A percentile compares a stretch with the other conserved stretches of the same genome.
Conservation (phyloP, 371 early-diverging fungal species). For the Apophysomyces ossiformis region DNA sequence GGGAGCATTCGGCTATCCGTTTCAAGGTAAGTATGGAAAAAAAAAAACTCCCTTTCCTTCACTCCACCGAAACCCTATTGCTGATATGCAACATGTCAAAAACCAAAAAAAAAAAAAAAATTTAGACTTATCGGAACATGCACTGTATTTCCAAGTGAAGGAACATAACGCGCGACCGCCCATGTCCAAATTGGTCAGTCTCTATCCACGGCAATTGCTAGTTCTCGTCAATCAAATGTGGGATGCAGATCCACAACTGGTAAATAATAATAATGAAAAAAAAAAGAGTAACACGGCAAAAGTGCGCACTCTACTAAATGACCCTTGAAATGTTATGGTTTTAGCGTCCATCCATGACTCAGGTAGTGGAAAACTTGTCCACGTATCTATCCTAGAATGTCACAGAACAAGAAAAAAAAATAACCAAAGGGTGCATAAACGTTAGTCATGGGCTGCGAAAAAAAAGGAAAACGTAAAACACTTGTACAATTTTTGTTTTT, state of each 20-base stretch:
- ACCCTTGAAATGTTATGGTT: too few species aligned
- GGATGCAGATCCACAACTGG: constrained; percentile 63
- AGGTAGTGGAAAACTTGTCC: not conserved
- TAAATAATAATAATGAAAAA: constrained; percentile 17
- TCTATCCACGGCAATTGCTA: constrained; percentile 64
- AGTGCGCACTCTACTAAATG: too few species aligned
- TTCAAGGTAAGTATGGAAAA: constrained; percentile 50
- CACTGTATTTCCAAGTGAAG: constrained; percentile 55
- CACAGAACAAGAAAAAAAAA: too few species aligned
- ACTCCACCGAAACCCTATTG: too few species aligned
- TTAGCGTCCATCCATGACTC: not conserved
- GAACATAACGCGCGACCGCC: constrained; percentile 67
- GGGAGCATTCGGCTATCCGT: constrained; percentile 75
- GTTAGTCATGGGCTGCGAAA: not conserved
- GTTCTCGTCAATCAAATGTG: constrained; percentile 76
- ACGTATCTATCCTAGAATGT: not conserved
- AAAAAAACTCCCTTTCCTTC: too few species aligned
- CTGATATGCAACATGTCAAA: too few species aligned
- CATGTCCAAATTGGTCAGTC: constrained; percentile 52
- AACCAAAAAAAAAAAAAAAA: too few species aligned
- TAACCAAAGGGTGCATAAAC: not conserved
- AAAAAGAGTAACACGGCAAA: too few species aligned
- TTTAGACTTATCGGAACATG: constrained; percentile 42
- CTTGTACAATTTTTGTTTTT: not conserved
- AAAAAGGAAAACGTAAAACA: not conserved